phyloP scores from a whole-genome alignment of 768 basidiomycete species.

The Dictyophora rubrovolvata region DNA sequence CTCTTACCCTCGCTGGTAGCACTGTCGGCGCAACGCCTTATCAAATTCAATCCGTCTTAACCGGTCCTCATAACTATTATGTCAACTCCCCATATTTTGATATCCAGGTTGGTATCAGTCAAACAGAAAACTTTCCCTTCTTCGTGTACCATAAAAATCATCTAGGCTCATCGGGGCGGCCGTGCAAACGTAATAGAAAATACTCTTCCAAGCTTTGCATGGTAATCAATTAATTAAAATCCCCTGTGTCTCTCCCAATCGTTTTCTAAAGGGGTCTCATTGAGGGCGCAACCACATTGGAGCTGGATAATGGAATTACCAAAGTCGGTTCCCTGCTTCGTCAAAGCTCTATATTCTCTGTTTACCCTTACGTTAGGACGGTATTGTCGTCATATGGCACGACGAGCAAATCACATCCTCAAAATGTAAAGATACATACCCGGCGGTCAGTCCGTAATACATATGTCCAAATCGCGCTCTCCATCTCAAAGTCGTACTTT shows the following conservation, averaged over 20 bases:
- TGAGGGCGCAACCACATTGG: conserved; percentile 65
- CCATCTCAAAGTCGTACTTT: not conserved
- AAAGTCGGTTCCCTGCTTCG: conserved; percentile 30
- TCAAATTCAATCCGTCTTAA: not conserved
- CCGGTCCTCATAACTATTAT: not conserved
- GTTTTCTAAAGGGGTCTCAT: conserved; percentile 49
- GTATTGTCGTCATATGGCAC: conserved; percentile 71
- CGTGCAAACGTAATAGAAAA: conserved; percentile 69
- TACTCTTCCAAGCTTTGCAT: conserved; percentile 65
- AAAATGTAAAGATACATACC: conserved; percentile 62
- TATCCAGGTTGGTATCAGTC: not conserved
- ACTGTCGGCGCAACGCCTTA: not conserved
- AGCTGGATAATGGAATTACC: conserved; percentile 71
- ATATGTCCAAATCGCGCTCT: not conserved
- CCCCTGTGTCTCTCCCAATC: conserved; percentile 1
- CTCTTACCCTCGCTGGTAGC: not conserved
- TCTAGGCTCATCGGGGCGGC: conserved; percentile 64
- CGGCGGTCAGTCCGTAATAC: conserved; percentile 35
- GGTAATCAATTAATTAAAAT: conserved; percentile 31
- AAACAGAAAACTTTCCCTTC: not conserved
- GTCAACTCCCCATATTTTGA: not conserved
- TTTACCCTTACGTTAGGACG: conserved; percentile 39
- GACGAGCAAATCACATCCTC: conserved; percentile 52
- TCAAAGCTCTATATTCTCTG: no score
- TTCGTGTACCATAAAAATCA: not conserved